Evolutionary conservation across 2,329 filamentous ascomycete genomes (phyloP), one percentile per base, ranked within the genome.

Genomic region (Arthrobotrys entomopaga): DNA sequence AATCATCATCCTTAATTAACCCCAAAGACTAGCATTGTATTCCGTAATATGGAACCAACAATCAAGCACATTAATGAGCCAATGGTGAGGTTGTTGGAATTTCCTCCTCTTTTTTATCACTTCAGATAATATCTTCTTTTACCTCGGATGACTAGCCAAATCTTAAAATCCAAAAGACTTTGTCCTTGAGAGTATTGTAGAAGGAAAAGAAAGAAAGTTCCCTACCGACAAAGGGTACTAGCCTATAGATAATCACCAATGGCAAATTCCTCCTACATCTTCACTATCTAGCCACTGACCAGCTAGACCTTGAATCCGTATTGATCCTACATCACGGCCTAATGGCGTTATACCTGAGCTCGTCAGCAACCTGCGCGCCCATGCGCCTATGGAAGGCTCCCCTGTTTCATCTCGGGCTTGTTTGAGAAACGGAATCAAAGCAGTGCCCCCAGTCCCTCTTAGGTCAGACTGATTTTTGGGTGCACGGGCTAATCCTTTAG

Each of bases 391-490:
- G 0, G 93, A 92, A 0, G 93, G 92, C 81, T 98, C 94, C 15
- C 92, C 91, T 0, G 95, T 99, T 84, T 99, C 95, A 79, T 99
- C 93, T 26, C 95, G 87, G 3, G 95, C 95, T 82, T 99, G 95
- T 82, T 98, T 97, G 75, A 99, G 84, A 82, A 99, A 99, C 0
- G 94, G 92, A 65, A 99, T 97, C 66, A 99, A 84, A 0, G 93
- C 91, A 0, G 95, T 98, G 15, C 95, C 95, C 13, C 95, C 95
- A 0, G 95, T 99, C 1, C 95, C 95, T 50, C 91, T 91, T 26
- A 97, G 86, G 58, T 90, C 82, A 19, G 65, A 56, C 19, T 64
- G 48, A 24, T 61, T 38, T 26, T 60, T 61, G 10, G 65, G 53
- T 34, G 65, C n/a, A 40, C 50, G 34, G 48, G 57, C 78, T 19